Evolutionary conservation across 1,139 yeast species (phyloP), one percentile per base, ranked within the genome.

Genomic region (Diutina siamensis): DNA sequence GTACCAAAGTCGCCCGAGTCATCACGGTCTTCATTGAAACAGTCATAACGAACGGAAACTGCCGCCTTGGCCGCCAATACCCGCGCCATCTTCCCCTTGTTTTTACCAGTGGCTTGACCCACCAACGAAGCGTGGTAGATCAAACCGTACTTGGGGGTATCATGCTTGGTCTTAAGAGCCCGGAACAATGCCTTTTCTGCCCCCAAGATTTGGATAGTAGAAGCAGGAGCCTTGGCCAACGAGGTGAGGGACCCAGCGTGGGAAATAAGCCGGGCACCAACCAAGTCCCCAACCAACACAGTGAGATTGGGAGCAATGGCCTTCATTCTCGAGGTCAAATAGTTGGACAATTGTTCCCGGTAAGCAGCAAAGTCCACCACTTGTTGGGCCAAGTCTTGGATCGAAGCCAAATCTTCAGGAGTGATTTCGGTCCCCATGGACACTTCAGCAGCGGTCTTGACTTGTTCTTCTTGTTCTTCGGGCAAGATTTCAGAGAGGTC

Each of bases 141-240:
- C 60, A 92, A 76, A 70, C 99, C 98, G 64, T 92, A 92, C 70
- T 94, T 92, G 62, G 99, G 99, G 54, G 99, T 94, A 66, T 92
- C 94, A 62, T 89, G 95, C 72, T 92, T 92, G 51, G 99, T 94
- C 74, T 92, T 92, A 63, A 92, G 79, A 51, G 98, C 98, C 72
- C 97, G 83, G 76, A 94, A 94, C 54, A 94, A 76, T 45, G 98
- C 98, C 78, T 94, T 94, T 72, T 94, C 99, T 55, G 99, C 98
- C 70, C 99, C 99, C 63, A 94, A 78, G 59, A 94, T 92, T 75
- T 94, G 99, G 52, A 94, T 87, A 49, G 98, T 92, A 32, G 98
- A 92, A 54, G 99, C 97, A 56, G 99, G 97, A 53, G 95, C 94
- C 73, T 92, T 92, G 52, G 98, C 94, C 59, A 92, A 75, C 55